Evolutionary conservation across 106 monocot species (phyloP).

Genomic region (Apostasia ramifera): DNA sequence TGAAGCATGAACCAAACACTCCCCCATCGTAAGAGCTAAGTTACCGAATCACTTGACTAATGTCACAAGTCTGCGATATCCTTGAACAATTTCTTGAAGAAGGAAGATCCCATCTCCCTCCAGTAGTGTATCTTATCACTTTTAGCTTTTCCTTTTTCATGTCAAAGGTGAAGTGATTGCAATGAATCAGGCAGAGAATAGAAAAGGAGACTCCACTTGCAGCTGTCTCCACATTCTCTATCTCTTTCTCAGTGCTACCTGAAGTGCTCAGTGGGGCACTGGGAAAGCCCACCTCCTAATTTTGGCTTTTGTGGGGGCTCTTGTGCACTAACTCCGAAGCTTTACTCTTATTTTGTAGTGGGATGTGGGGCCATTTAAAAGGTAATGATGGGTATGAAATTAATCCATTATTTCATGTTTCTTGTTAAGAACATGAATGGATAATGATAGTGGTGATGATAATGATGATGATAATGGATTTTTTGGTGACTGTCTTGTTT

Average conservation of each 20-base stretch:
- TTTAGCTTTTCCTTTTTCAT: conserved; percentile 11
- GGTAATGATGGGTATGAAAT: conserved; percentile 18
- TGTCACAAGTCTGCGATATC: not conserved
- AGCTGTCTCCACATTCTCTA: conserved; percentile 12
- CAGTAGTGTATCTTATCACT: conserved; percentile 7
- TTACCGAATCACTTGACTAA: not conserved
- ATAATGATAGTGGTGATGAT: conserved; percentile 21
- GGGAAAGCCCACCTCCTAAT: conserved; percentile 16
- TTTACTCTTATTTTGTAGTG: conserved; percentile 37
- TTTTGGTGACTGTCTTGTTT: too few species aligned
- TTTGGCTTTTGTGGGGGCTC: conserved; percentile 25
- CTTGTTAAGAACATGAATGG: conserved; percentile 28
- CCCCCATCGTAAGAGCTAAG: conserved; percentile 15
- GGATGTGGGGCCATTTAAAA: conserved; percentile 38
- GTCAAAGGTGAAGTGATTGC: conserved; percentile 51
- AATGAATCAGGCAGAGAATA: conserved; percentile 17
- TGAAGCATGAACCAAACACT: conserved; percentile 59
- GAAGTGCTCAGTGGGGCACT: conserved; percentile 12
- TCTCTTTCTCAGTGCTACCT: conserved; percentile 11
- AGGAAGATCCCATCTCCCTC: not conserved
- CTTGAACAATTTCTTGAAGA: not conserved
- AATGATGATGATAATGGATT: not conserved
- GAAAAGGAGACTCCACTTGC: conserved; percentile 28
- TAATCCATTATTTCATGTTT: conserved; percentile 12
- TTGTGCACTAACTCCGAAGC: conserved; percentile 44